These are phyloP conservation scores for Leccinum griseonigrum DNA, from an alignment of 1,284 basidiomycete genomes.

Conservation along the genomic window DNA sequence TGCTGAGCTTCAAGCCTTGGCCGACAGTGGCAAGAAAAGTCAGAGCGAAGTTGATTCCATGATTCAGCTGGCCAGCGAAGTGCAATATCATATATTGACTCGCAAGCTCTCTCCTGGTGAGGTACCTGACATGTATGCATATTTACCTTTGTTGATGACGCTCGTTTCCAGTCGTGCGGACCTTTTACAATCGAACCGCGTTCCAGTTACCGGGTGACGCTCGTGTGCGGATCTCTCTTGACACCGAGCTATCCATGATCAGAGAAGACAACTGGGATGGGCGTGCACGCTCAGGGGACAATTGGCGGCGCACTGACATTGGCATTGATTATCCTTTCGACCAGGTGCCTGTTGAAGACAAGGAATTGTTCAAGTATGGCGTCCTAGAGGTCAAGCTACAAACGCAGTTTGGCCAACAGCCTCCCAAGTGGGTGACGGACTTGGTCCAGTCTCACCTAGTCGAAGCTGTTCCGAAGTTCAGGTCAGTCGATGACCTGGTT, in stretches of 20 bases:
- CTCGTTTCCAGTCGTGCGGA: conserved; percentile 74
- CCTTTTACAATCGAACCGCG: conserved; percentile 99
- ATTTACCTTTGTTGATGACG: conserved; percentile 1
- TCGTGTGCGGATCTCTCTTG: conserved; percentile 95
- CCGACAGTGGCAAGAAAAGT: conserved; percentile 91
- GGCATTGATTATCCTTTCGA: conserved; percentile 93
- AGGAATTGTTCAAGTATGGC: conserved; percentile 91
- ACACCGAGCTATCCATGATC: conserved; percentile 93
- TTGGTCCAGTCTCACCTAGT: conserved; percentile 94
- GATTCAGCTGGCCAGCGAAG: conserved; percentile 95
- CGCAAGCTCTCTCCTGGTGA: conserved; percentile 80
- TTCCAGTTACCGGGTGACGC: conserved; percentile 99
- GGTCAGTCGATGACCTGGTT: conserved; percentile 38
- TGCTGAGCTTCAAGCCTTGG: conserved; percentile 87
- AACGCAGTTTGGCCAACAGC: conserved; percentile 95
- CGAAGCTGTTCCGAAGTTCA: conserved; percentile 91
- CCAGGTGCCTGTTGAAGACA: conserved; percentile 76
- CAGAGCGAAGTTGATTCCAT: conserved; percentile 93
- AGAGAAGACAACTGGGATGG: conserved; percentile 99
- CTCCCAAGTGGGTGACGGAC: conserved; percentile 95
- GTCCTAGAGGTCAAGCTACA: conserved; percentile 97
- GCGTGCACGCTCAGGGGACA: conserved; percentile 69
- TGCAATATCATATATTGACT: conserved; percentile 90
- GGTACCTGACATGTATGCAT: conserved; percentile 19
- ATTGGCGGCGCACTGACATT: conserved; percentile 95